A percentile compares a stretch with the other conserved stretches of the same genome.
phyloP scores from a whole-genome alignment of 495 filamentous ascomycete genomes.

The Cryomyces minteri region DNA sequence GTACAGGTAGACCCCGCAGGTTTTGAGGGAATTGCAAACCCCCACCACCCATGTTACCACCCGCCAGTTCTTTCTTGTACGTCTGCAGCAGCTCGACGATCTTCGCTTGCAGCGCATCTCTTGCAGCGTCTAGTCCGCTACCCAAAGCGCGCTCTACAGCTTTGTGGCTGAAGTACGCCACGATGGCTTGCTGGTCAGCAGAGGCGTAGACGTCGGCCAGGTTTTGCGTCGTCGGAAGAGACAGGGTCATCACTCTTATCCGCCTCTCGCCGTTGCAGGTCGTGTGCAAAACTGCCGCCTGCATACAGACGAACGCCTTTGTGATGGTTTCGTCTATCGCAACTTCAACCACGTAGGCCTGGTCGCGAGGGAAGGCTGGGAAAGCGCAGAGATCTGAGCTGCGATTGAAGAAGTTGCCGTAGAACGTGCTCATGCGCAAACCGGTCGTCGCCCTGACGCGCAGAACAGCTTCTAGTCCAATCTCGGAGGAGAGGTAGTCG shows the following conservation, averaged over 20 bases:
- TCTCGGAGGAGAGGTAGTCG: constrained; percentile 86
- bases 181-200: constrained; percentile 82
- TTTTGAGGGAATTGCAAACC: constrained; percentile 90
- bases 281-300: constrained; percentile 93
- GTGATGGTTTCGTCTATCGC: constrained; percentile 88
- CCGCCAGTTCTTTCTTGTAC: constrained; percentile 91
- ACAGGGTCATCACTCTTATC: constrained; percentile 86
- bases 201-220: constrained; percentile 86
- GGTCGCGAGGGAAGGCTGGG: constrained; percentile 92
- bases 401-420: constrained; percentile 98
- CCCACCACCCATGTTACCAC: constrained; percentile 82
- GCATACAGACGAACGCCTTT: constrained; percentile 89
- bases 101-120: constrained; percentile 80
- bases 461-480: constrained; percentile 89
- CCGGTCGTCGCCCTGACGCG: constrained; percentile 90
- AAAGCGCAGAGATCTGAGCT: constrained; percentile 94
- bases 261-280: constrained; percentile 93
- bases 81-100: constrained; percentile 83
- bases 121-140: constrained; percentile 72
- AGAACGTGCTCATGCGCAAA: constrained; percentile 91
- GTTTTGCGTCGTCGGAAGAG: constrained; percentile 78
- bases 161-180: constrained; percentile 92
- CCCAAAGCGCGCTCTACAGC: constrained; percentile 80
- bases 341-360: constrained; percentile 97
- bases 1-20: constrained; percentile 64